Evolutionary conservation across 1,284 basidiomycete genomes (phyloP), one percentile per base, ranked within the genome.

Genomic region (Singerocomus rubriflavus): DNA sequence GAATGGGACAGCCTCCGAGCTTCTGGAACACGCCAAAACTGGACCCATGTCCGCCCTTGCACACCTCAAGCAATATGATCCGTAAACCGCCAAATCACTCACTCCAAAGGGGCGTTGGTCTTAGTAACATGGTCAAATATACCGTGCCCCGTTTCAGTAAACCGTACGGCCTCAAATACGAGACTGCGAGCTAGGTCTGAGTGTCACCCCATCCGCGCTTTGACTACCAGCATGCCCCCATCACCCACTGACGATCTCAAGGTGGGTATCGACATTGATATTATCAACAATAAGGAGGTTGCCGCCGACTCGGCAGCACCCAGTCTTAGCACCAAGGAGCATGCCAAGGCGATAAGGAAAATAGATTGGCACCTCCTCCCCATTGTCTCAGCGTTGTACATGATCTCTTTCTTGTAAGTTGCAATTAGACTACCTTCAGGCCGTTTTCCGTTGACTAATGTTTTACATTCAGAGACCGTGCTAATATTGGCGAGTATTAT

Each of bases 381-480:
- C 3, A 69, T 77, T 44, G 67, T 79, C 42, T 73, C 75, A 6
- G 55, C 82, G 27, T 67, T 84, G 5, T 84, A 84, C 59, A 70
- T 85, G 32, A 71, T 79, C 44, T 79, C 75, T 2, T 78, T 79
- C 62, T 59, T 79, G 77, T 79, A 53, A 62, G 77, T 64, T 25
- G 14, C 1, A 4, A 3, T 35, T 27, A 29, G 9, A 17, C 27
- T n/a, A 0, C 13, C n/a, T 25, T 36, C 8, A 11, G 26, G 5
- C 8, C 17, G 2, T 9, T 39, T 39, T 43, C 35, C 9, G 47
- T 9, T 25, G 12, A 40, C 10, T 10, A 37, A 30, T 16, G 11
- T 31, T 40, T 35, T 21, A 3, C 39, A n/a, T 37, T 12, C 48
- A 71, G 69, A 35, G 71, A 71, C 46, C 70, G 69, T 10, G 37